A percentile compares a stretch with the other conserved stretches of the same genome.
phyloP scores from a whole-genome alignment of 768 basidiomycete genomes.

The Mycena chlorophos region DNA sequence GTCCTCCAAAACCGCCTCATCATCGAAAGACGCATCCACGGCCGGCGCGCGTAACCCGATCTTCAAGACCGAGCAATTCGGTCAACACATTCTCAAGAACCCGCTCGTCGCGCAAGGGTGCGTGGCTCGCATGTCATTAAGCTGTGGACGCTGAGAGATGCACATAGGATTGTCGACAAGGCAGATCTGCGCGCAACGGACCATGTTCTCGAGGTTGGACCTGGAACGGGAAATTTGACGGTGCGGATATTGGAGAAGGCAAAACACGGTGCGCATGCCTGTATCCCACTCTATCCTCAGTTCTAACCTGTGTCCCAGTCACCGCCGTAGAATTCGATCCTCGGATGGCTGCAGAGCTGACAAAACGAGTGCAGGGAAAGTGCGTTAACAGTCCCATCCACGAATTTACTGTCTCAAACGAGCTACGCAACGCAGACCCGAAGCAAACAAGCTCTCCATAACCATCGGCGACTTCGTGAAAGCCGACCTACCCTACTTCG shows the following conservation, averaged over 20 bases:
- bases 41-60: constrained; percentile 75
- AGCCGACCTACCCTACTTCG: constrained; percentile 96
- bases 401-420: neutral
- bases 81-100: constrained; percentile 97
- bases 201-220: constrained; percentile 95
- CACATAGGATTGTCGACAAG: constrained; percentile 44
- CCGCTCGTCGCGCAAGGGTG: constrained; percentile 88
- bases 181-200: constrained; percentile 93
- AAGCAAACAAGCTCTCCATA: constrained; percentile 92
- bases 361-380: constrained; percentile 98
- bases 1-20: constrained; percentile 36
- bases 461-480: constrained; percentile 98
- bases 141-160: neutral
- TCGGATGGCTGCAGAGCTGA: constrained; percentile 96
- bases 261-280: constrained; percentile 53
- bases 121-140: constrained; percentile 25
- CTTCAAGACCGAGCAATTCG: constrained; percentile 93
- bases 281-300: neutral
- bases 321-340: constrained; percentile 98
- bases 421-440: constrained; percentile 66
- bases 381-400: constrained; percentile 46
- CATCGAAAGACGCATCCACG: constrained; percentile 35
- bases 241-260: constrained; percentile 91
- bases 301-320: constrained; percentile 27
- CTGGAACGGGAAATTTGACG: constrained; percentile 96